These are phyloP conservation scores for Calycina marina DNA, from an alignment of 2,329 filamentous ascomycete species.

Conservation along the genomic window DNA sequence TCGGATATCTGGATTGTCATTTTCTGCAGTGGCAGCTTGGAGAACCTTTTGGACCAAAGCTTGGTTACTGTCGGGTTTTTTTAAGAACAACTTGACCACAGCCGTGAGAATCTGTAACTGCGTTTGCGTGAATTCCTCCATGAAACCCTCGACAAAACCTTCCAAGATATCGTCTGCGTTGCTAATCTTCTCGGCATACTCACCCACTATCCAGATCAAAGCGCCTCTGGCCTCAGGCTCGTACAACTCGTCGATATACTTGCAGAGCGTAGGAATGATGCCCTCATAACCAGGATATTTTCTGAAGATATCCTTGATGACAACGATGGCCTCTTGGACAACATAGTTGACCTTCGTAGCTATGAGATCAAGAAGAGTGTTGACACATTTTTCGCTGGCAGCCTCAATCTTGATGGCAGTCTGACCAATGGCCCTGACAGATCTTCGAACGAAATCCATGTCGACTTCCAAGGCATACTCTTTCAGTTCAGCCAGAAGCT, in stretches of 20 bases:
- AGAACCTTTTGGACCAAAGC: conserved; percentile 87
- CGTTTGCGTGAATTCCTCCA: conserved; percentile 96
- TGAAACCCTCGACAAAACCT: conserved; percentile 85
- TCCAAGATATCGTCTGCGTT: conserved; percentile 92
- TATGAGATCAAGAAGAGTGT: conserved; percentile 83
- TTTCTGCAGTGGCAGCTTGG: conserved; percentile 82
- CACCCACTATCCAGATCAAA: conserved; percentile 96
- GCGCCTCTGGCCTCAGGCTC: conserved; percentile 83
- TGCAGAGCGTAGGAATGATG: conserved; percentile 89
- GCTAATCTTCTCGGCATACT: conserved; percentile 98
- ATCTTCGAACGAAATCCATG: conserved; percentile 94
- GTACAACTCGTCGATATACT: conserved; percentile 93
- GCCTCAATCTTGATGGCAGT: conserved; percentile 97
- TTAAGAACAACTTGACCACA: conserved; percentile 93
- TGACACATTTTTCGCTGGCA: conserved; percentile 90
- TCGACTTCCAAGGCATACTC: conserved; percentile 97
- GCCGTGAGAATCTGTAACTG: conserved; percentile 95
- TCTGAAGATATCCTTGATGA: conserved; percentile 95
- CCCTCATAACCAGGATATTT: conserved; percentile 97
- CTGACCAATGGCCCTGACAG: conserved; percentile 92
- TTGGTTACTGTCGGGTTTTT: conserved; percentile 88
- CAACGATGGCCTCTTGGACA: conserved; percentile 95
- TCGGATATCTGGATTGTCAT: conserved; percentile 93
- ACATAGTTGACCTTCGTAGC: conserved; percentile 98
- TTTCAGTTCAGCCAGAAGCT: conserved; percentile 84